phyloP scores from a whole-genome alignment of 1,139 yeast species.

The Yamadazyma diddensiae region DNA sequence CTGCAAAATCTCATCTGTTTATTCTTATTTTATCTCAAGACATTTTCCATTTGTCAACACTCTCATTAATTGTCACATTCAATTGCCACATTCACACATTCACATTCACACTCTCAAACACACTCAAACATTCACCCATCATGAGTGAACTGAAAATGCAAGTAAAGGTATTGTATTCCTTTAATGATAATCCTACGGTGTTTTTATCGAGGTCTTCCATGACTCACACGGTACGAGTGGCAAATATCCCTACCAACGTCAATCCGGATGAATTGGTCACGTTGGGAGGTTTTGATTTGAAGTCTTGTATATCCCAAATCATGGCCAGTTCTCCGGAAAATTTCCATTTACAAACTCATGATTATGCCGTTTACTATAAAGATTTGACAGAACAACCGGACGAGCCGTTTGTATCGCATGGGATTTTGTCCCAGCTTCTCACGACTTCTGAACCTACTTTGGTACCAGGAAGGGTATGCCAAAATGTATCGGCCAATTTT shows the following conservation, averaged over 20 bases:
- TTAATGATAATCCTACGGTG: conserved; percentile 55
- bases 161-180: conserved; percentile 58
- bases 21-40: no score
- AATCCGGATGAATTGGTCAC: conserved; percentile 36
- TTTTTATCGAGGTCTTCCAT: conserved; percentile 54
- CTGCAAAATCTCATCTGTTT: no score
- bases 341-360: conserved; percentile 45
- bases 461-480: conserved; percentile 71
- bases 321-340: conserved; percentile 57
- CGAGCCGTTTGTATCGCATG: conserved; percentile 76
- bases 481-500: conserved; percentile 56
- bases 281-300: conserved; percentile 57
- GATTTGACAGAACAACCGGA: conserved; percentile 70
- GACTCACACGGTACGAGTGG: conserved; percentile 46
- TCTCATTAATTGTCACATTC: no score
- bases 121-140: background rate
- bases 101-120: no score
- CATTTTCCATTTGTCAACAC: no score
- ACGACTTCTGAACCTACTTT: conserved; percentile 29
- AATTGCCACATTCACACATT: no score
- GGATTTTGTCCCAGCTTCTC: conserved; percentile 51
- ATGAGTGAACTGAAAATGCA: conserved; percentile 27
- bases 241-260: conserved; percentile 30
- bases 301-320: conserved; percentile 49
- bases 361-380: conserved; percentile 69